Percentiles rank a stretch among this genome's conserved stretches.
Evolutionary conservation across 257 asterid species (phyloP).

Genomic region (Lavandula angustifolia): DNA sequence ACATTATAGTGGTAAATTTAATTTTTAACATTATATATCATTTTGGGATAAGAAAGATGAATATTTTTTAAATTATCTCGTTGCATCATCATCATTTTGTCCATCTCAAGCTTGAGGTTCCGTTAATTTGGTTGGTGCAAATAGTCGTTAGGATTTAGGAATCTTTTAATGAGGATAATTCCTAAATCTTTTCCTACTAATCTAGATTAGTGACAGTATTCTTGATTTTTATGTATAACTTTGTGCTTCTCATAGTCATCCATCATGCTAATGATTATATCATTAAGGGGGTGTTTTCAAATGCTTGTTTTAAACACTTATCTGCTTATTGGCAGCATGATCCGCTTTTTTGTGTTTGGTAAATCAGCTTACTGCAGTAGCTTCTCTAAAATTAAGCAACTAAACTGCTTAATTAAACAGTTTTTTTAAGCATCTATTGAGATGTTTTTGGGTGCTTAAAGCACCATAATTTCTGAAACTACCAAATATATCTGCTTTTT

Average conservation of each 20-base stretch:
- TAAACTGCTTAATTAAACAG: too few species aligned
- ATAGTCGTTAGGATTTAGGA: constrained; percentile 17
- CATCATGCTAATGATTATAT: constrained; percentile 1
- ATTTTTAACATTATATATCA: neutral
- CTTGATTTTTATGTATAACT: neutral
- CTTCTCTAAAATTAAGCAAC: too few species aligned
- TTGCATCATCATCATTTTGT: constrained; percentile 24
- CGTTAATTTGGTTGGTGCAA: constrained; percentile 32
- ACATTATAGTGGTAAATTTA: neutral
- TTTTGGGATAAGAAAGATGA: constrained; percentile 20
- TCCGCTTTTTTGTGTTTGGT: too few species aligned
- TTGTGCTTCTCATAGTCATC: constrained; percentile 32
- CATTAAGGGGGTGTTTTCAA: too few species aligned
- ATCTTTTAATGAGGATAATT: constrained; percentile 35
- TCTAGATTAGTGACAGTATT: constrained; percentile 8
- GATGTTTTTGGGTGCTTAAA: too few species aligned
- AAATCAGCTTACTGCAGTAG: too few species aligned
- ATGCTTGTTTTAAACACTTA: too few species aligned
- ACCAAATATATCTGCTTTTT: too few species aligned
- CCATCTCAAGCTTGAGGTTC: constrained; percentile 24
- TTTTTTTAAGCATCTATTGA: too few species aligned
- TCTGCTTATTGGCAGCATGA: too few species aligned
- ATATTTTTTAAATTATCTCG: constrained; percentile 46
- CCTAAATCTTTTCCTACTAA: constrained; percentile 13
- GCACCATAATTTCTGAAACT: too few species aligned